Percentiles rank a stretch among this genome's conserved stretches.
Conservation (phyloP, 2,329 filamentous ascomycete genomes). For the Ceratocystis alfenasii region DNA sequence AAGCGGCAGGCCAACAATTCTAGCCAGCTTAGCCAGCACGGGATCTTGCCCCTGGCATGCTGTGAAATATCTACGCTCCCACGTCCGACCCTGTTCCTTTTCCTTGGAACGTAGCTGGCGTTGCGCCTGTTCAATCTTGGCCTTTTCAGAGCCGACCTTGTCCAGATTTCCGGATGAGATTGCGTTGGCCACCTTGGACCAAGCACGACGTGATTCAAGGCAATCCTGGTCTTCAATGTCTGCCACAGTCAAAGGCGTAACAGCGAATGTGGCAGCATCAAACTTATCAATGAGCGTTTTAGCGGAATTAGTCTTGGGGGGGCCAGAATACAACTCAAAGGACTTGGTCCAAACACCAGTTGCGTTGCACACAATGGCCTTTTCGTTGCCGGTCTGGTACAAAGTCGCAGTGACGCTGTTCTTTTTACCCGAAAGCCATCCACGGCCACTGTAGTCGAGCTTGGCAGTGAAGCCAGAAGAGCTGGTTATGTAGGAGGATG, state of each 20-base stretch:
- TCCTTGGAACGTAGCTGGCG: slow-evolving; percentile 62
- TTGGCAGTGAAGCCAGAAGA: slow-evolving; percentile 77
- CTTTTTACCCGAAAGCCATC: slow-evolving; percentile 92
- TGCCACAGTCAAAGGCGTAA: slow-evolving; percentile 58
- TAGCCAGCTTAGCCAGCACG: slow-evolving; percentile 36
- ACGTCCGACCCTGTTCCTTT: slow-evolving; percentile 58
- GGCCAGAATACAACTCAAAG: slow-evolving; percentile 64
- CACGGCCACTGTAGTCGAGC: slow-evolving; percentile 86
- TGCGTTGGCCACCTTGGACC: slow-evolving; percentile 71
- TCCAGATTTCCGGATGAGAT: slow-evolving; percentile 75
- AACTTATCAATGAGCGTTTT: slow-evolving; percentile 46
- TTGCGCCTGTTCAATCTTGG: slow-evolving; percentile 81
- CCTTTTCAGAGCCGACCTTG: slow-evolving; percentile 63
- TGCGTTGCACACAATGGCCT: slow-evolving; percentile 65
- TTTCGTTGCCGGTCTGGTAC: slow-evolving; percentile 58
- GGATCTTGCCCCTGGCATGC: slow-evolving; percentile 36
- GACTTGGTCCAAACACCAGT: slow-evolving; percentile 83
- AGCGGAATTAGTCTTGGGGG: slow-evolving; percentile 39
- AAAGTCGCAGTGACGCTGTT: slow-evolving; percentile 72
- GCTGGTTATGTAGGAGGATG: slow-evolving; percentile 71
- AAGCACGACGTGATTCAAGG: slow-evolving; percentile 77
- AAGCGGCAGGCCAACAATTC: slow-evolving; percentile 36
- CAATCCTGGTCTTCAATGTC: slow-evolving; percentile 70
- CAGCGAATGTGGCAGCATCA: slow-evolving; percentile 44
- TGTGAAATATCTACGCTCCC: slow-evolving; percentile 77